phyloP scores from a whole-genome alignment of 2,329 filamentous ascomycete species.

The Myriosclerotinia duriaeana region DNA sequence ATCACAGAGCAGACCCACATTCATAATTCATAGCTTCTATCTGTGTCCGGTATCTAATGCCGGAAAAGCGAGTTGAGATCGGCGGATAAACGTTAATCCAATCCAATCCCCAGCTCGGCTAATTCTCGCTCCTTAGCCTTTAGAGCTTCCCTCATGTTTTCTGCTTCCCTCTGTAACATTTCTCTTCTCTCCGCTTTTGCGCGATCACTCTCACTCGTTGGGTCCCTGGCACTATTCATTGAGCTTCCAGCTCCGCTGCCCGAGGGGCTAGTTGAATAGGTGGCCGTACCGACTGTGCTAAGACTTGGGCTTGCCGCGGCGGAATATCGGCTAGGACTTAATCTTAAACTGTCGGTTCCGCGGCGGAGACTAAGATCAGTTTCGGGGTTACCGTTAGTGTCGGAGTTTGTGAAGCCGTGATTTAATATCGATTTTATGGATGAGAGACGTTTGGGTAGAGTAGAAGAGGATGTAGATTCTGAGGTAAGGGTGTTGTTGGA shows the following conservation, averaged over 20 bases:
- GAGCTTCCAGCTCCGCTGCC: slow-evolving; percentile 41
- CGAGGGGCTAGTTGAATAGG: slow-evolving; percentile 40
- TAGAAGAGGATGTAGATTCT: slow-evolving; percentile 31
- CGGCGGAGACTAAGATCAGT: slow-evolving; percentile 22
- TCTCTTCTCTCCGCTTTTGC: slow-evolving; percentile 62
- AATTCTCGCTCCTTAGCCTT: slow-evolving; percentile 40
- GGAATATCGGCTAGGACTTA: slow-evolving; percentile 29
- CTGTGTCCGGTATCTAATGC: background rate
- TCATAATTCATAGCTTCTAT: slow-evolving; percentile 14
- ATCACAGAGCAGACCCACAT: background rate
- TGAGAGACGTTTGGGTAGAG: slow-evolving; percentile 62
- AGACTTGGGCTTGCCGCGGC: slow-evolving; percentile 25
- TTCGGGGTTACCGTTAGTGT: slow-evolving; percentile 23
- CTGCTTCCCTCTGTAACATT: slow-evolving; percentile 69
- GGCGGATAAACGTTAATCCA: slow-evolving; percentile 16
- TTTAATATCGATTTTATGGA: slow-evolving; percentile 78
- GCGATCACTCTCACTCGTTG: slow-evolving; percentile 48
- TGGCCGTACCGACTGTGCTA: slow-evolving; percentile 17
- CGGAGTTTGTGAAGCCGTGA: slow-evolving; percentile 43
- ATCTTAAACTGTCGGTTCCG: slow-evolving; percentile 22
- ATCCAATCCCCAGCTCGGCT: slow-evolving; percentile 33
- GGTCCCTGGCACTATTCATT: slow-evolving; percentile 38
- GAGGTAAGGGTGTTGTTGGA: slow-evolving; percentile 27
- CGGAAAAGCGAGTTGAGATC: background rate
- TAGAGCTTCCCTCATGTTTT: slow-evolving; percentile 59